Evolutionary conservation across 352 stramenopile genomes (phyloP).

Genomic region (Globisporangium spiculum): DNA sequence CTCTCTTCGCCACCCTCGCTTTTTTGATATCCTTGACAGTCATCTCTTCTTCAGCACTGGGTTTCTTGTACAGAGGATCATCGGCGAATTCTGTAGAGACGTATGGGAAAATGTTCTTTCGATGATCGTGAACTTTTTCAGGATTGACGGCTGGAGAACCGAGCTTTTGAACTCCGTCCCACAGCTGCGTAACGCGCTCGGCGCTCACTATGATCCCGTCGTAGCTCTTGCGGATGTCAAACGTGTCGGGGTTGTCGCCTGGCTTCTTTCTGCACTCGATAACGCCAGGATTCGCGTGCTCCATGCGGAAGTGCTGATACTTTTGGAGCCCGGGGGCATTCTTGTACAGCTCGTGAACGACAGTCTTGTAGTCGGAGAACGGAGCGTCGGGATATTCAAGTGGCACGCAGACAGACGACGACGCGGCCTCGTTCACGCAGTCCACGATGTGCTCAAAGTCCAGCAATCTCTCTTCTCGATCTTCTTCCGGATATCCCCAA

Average conservation of each 20-base stretch:
- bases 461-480: constrained; percentile 1
- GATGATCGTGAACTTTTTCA: neutral
- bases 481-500: constrained; percentile 1
- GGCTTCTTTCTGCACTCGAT: neutral
- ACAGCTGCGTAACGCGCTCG: neutral
- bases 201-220: neutral
- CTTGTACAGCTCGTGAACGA: neutral
- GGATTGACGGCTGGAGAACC: neutral
- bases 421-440: neutral
- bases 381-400: neutral
- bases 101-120: no score
- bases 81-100: no score
- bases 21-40: no score
- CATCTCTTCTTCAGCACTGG: no score
- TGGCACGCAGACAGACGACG: neutral
- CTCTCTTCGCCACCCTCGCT: no score
- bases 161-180: neutral
- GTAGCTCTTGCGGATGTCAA: neutral
- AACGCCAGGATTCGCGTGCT: neutral
- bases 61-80: no score
- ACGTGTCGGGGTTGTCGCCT: neutral
- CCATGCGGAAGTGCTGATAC: constrained; percentile 2
- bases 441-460: neutral
- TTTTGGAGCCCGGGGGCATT: neutral
- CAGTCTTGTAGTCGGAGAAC: constrained; percentile 1